Evolutionary conservation across 2,329 filamentous ascomycete genomes (phyloP), one percentile per base, ranked within the genome.

Genomic region (Stagonosporopsis vannaccii): DNA sequence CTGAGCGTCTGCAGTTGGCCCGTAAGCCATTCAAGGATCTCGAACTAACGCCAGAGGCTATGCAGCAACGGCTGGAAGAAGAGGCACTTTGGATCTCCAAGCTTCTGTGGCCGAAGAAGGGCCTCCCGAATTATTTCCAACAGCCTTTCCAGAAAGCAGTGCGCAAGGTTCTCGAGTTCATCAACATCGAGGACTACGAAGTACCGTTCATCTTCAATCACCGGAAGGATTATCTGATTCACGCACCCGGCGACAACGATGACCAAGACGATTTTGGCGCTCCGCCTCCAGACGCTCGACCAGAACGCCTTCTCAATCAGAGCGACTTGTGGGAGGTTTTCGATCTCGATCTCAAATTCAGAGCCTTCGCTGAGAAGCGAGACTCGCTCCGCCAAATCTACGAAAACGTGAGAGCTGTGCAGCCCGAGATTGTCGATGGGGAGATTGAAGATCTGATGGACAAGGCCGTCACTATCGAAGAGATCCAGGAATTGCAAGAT

Each of bases 161-260:
- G 51, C 88, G 88, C 65, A 96, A 97, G 75, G 93, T 98, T 11
- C 84, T 99, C 35, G 91, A 97, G 69, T 97, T 98, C 73, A 92
- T 99, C 77, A 91, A 97, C 46, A 87, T 94, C 4, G 93, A 98
- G 62, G 91, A 96, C 65, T 92, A 94, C 67, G 95, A 99, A 76
- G 92, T 97, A 1, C 94, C 95, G 0, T 99, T 97, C 75, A 95
- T 99, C 66, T 97, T 97, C 76, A 94, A 97, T 75, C 95, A 99
- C 72, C 91, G 95, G 59, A 97, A 97, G 77, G 95, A 99, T 75
- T 99, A 98, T 72, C 84, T 99, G 39, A 96, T 99, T 53, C 92
- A 98, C 70, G 89, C 88, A 63, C 92, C 91, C 71, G 78, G 83
- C n/a, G 80, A 83, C 35, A 79, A 83, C 12, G 80, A 83, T 25